These are phyloP conservation scores for Eragrostis nindensis DNA, from an alignment of 176 grass and related monocot genomes.

Conservation along the genomic window DNA sequence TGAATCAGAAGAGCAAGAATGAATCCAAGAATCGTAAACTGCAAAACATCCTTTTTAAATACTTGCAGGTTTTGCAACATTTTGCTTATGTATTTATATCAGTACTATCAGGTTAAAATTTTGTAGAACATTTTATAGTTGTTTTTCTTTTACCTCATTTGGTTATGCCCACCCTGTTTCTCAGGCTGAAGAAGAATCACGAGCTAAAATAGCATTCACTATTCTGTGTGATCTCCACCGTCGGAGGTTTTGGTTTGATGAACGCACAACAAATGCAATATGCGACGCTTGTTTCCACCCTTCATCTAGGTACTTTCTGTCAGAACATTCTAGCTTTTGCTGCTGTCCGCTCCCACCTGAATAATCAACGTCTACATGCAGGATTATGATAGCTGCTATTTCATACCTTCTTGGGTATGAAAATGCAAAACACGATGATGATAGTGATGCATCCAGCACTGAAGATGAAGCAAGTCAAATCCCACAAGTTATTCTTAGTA, in stretches of 20 bases:
- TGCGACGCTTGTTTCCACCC: constrained; percentile 92
- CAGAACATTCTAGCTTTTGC: constrained; percentile 1
- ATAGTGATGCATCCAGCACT: constrained; percentile 74
- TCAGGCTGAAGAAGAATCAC: constrained; percentile 84
- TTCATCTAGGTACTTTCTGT: constrained; percentile 66
- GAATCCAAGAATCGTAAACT: constrained; percentile 77
- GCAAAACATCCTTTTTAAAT: constrained; percentile 73
- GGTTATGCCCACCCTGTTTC: constrained; percentile 6
- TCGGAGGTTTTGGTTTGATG: constrained; percentile 94
- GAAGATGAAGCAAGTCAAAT: constrained; percentile 73
- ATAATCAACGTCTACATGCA: constrained; percentile 36
- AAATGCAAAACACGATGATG: constrained; percentile 72
- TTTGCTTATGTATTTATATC: neutral
- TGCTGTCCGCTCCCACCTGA: constrained; percentile 28
- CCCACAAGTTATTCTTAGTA: constrained; percentile 71
- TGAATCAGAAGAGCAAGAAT: constrained; percentile 97
- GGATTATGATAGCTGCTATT: constrained; percentile 89
- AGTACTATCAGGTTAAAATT: neutral
- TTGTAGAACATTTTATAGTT: neutral
- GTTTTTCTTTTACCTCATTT: neutral
- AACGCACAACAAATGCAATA: constrained; percentile 86
- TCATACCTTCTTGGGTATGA: constrained; percentile 95
- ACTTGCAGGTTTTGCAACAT: constrained; percentile 71
- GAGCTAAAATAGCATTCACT: constrained; percentile 87
- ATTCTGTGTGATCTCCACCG: constrained; percentile 88